phyloP scores from a whole-genome alignment of 1,139 yeast genomes.

The Geotrichum phurueaensis region DNA sequence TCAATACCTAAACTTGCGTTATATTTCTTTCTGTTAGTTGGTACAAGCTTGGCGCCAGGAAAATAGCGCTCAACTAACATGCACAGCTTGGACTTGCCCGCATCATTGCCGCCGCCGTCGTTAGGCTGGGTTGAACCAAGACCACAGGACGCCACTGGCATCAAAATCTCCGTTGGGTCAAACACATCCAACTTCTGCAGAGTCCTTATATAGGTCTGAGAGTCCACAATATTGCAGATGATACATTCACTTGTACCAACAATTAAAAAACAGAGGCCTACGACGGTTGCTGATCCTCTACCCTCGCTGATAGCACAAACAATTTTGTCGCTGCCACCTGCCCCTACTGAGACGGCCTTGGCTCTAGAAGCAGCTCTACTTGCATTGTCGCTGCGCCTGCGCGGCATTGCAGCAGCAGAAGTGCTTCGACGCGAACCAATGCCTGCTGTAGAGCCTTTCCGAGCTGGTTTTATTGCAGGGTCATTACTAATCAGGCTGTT shows the following conservation, averaged over 20 bases:
- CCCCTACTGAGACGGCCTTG: conserved; percentile 7
- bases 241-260: conserved; percentile 32
- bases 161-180: conserved; percentile 37
- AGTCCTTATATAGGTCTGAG: conserved; percentile 44
- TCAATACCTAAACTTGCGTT: conserved; percentile 29
- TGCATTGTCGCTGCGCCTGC: background rate
- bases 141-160: conserved; percentile 31
- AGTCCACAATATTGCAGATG: conserved; percentile 37
- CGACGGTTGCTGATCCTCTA: conserved; percentile 31
- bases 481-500: conserved; percentile 7
- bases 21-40: conserved; percentile 25
- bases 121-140: background rate
- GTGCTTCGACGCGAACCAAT: background rate
- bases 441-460: background rate
- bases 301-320: conserved; percentile 36
- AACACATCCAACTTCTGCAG: conserved; percentile 40
- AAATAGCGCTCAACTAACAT: conserved; percentile 38
- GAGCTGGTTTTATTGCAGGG: background rate
- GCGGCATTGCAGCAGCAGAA: background rate
- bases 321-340: conserved; percentile 21
- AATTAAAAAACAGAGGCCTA: conserved; percentile 39
- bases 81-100: conserved; percentile 35
- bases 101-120: conserved; percentile 18
- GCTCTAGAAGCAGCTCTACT: conserved; percentile 12
- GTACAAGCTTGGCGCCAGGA: conserved; percentile 27